Evolutionary conservation across 768 basidiomycete genomes (phyloP), one percentile per base, ranked within the genome.

Genomic region (Hypholoma sublateritium): DNA sequence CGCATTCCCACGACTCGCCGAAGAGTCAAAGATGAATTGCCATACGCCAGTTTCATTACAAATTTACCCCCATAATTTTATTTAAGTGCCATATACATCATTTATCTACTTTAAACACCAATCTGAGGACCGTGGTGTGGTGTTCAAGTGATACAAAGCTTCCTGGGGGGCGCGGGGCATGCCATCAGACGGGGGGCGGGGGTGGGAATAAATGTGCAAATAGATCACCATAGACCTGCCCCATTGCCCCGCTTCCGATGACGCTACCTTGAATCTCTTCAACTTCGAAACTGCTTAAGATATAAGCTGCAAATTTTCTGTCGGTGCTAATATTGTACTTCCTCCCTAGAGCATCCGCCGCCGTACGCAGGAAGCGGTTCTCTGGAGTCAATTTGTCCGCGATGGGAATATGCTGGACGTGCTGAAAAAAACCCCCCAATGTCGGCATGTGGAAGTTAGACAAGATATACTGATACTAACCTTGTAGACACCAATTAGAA

Each of bases 241-340:
- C 50, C 36, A 21, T 36, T 50, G 50, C 50, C 8, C 50, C 50
- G 36, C 50, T 50, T 22, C 50, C 50, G 16, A 50, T 50, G 50
- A 39, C 6, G 35, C 35, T 21, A 19, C 16, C 50, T 39, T 37
- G 35, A 32, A 21, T 37, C 13, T 50, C 50, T 39, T n/a, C n/a
- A n/a, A 50, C 50, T 50, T 50, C 50, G 17, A 50, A 50, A 37
- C 50, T 50, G 21, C 50, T 50, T 16, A 50, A 22, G 22, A 50
- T 50, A 22, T 50, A 50, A n/a, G 50, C 50, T 16, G 50, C 50
- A 22, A 50, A 50, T 50, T 50, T 50, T 24, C 50, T 50, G 35
- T 50, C 50, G 50, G 50, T 39, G 16, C n/a, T 37, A 35, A 50
- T 50, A 21, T 50, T 37, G 35, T 50, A 50, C 50, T 39, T 50